Evolutionary conservation across 805 yeast genomes (phyloP), one percentile per base, ranked within the genome.

Genomic region (Candida railenensis): DNA sequence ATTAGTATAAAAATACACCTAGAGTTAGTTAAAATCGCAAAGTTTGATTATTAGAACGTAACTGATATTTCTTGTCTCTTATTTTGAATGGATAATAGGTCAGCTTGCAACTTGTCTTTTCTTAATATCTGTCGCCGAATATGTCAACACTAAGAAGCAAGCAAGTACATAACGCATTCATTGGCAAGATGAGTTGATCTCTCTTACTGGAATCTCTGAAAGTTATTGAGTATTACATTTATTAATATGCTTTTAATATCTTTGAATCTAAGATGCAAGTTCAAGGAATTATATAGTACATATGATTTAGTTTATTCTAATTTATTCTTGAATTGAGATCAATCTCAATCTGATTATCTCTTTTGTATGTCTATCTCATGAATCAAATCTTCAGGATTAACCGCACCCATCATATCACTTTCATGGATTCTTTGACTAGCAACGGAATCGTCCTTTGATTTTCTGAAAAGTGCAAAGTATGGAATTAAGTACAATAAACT

Each of bases 291-390:
- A 25, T 25, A 25, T 25, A 25, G 5, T 7, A 25, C 11, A 25
- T 11, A 25, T 25, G 5, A 11, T 25, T 25, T 11, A 25, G 30
- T 25, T 25, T 5, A 7, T 25, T 5, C 11, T 25, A 7, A 25
- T 25, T 25, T 25, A 11, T 25, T 25, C 11, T 25, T 25, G 5
- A 7, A 7, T 25, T 25, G 5, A 7, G 11, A 25, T 7, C 5
- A 25, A 7, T 5, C 11, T 25, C 11, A 25, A 25, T 7, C 11
- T 5, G 30, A 25, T 47, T 48, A 48, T 63, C 52, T 53, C 71
- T 62, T 42, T 49, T 72, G 77, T 38, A 71, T 56, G 53, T 73
- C 77, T 46, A 73, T 71, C 53, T 73, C 77, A 52, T 73, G 76
- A 37, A 73, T 52, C 49, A 73, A 63, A 25, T 72, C 74, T 40